Conservation (phyloP, 2,329 filamentous ascomycete species). For the Capronia americana region DNA sequence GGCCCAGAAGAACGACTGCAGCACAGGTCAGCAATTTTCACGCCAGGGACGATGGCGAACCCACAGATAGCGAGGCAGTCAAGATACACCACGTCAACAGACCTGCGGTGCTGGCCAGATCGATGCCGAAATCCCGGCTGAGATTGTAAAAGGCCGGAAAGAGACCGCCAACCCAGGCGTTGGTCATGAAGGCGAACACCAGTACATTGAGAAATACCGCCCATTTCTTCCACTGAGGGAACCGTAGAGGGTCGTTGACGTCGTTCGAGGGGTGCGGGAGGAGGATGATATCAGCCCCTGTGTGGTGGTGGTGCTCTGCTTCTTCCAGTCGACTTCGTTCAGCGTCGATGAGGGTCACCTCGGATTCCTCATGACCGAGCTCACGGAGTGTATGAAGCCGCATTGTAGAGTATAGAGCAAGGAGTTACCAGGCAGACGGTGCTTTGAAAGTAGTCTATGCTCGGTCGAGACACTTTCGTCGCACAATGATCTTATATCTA, state of each 20-base stretch:
- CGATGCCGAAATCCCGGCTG: conserved; percentile 16
- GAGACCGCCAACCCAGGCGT: conserved; percentile 17
- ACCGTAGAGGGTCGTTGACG: conserved; percentile 41
- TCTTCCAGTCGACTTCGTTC: background rate
- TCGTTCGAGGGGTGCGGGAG: conserved; percentile 42
- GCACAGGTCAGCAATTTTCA: no score
- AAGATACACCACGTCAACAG: conserved; percentile 19
- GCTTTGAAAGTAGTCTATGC: no score
- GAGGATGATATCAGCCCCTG: conserved; percentile 36
- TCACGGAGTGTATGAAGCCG: conserved; percentile 13
- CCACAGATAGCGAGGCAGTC: conserved; percentile 10
- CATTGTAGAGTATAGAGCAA: no score
- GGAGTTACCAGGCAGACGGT: no score
- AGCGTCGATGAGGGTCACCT: conserved; percentile 18
- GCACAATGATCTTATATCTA: no score
- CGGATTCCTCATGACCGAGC: conserved; percentile 18
- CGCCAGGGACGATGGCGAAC: background rate
- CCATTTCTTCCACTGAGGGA: conserved; percentile 24
- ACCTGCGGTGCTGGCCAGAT: background rate
- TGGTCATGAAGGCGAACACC: conserved; percentile 19
- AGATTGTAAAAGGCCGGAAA: conserved; percentile 15
- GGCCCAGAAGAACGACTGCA: conserved; percentile 25
- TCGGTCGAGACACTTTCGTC: no score
- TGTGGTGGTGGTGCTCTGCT: conserved; percentile 9
- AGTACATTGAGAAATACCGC: conserved; percentile 12